phyloP scores from a whole-genome alignment of 768 basidiomycete species.

The Hericium erinaceus region DNA sequence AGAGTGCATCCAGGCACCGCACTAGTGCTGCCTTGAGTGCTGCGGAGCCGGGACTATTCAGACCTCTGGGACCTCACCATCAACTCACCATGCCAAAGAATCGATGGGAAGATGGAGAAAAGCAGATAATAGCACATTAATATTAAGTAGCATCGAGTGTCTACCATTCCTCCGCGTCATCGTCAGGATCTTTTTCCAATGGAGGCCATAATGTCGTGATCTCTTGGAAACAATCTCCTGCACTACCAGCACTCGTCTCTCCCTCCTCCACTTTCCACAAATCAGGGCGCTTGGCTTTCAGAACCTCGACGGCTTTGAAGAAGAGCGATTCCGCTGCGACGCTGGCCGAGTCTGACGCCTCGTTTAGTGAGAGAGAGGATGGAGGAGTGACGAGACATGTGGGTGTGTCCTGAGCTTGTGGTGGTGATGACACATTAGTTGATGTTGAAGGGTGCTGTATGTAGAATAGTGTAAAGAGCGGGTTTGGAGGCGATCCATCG shows the following conservation, averaged over 20 bases:
- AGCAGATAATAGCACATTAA: too few species aligned
- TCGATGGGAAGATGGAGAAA: too few species aligned
- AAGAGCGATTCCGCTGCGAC: slow-evolving; percentile 10
- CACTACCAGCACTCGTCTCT: neutral
- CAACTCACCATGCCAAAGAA: too few species aligned
- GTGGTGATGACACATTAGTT: neutral
- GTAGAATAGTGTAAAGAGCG: slow-evolving; percentile 9
- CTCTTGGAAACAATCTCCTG: slow-evolving; percentile 12
- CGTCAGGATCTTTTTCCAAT: slow-evolving; percentile 4
- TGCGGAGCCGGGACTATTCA: neutral
- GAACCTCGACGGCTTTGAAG: slow-evolving; percentile 6
- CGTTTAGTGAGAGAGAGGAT: neutral
- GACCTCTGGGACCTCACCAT: neutral
- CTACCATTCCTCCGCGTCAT: slow-evolving; percentile 3
- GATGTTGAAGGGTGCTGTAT: neutral
- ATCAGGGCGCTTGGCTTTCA: slow-evolving; percentile 5
- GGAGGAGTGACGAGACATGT: slow-evolving; percentile 6
- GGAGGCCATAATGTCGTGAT: slow-evolving; percentile 12
- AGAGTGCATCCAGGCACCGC: neutral
- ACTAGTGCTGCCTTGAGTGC: neutral
- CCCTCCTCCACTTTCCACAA: slow-evolving; percentile 3
- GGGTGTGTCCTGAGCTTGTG: neutral
- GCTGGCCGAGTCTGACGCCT: slow-evolving; percentile 10
- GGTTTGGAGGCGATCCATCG: neutral
- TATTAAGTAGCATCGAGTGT: neutral